Evolutionary conservation across 139 green algal species (phyloP).

Genomic region (Chlamydomonas applanata): DNA sequence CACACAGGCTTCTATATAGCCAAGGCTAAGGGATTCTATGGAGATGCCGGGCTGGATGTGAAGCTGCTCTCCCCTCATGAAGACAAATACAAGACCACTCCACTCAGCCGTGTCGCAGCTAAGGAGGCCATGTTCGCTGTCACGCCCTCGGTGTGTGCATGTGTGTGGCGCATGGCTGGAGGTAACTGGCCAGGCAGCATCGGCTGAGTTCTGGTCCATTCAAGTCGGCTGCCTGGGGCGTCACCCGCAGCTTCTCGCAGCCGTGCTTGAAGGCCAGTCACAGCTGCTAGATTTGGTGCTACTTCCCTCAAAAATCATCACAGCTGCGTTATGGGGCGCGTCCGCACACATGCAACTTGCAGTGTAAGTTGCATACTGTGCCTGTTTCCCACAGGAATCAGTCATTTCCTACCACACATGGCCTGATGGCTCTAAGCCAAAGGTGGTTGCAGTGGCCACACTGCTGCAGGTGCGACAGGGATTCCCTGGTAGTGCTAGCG

Average conservation of each 20-base stretch:
- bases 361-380: background rate
- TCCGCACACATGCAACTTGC: too few species aligned
- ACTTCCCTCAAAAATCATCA: too few species aligned
- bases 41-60: constrained; percentile 46
- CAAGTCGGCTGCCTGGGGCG: too few species aligned
- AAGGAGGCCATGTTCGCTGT: constrained; percentile 52
- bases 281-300: too few species aligned
- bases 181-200: too few species aligned
- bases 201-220: too few species aligned
- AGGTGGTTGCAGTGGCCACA: constrained; percentile 53
- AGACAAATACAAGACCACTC: constrained; percentile 67
- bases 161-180: too few species aligned
- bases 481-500: too few species aligned
- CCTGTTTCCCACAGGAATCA: constrained; percentile 9
- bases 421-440: constrained; percentile 42
- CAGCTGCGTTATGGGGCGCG: too few species aligned
- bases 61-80: constrained; percentile 50
- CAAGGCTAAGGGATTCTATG: constrained; percentile 34
- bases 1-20: constrained; percentile 46
- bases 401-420: constrained; percentile 46
- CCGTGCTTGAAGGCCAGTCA: too few species aligned
- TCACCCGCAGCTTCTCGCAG: too few species aligned
- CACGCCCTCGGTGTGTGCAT: constrained; percentile 35
- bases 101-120: constrained; percentile 43
- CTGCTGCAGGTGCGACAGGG: background rate